Conservation (phyloP, 352 stramenopile genomes). For the Phytophthora ohioensis region DNA sequence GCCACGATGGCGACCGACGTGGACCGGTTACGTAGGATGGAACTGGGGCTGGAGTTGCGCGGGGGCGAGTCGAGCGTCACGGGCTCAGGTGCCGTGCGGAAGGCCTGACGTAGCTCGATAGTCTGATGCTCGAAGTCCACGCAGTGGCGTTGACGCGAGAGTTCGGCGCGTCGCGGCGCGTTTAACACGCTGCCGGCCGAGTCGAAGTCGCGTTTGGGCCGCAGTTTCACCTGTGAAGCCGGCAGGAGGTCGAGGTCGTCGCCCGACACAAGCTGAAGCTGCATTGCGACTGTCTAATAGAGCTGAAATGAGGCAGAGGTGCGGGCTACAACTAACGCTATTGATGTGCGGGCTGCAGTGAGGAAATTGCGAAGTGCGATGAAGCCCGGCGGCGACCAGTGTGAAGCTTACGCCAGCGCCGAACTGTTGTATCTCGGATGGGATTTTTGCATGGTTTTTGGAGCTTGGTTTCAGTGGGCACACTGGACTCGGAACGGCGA, state of each 20-base stretch:
- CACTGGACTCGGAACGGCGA: constrained; percentile 35
- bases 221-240: constrained; percentile 21
- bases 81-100: constrained; percentile 63
- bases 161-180: constrained; percentile 50
- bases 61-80: constrained; percentile 51
- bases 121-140: constrained; percentile 62
- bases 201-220: constrained; percentile 52
- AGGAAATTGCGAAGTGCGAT: constrained; percentile 43
- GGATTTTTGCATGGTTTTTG: constrained; percentile 48
- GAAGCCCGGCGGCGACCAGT: constrained; percentile 11
- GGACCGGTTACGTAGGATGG: constrained; percentile 29
- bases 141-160: constrained; percentile 56
- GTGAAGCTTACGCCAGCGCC: constrained; percentile 38
- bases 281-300: constrained; percentile 24
- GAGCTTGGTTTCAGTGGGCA: constrained; percentile 43
- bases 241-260: constrained; percentile 26
- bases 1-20: constrained; percentile 9
- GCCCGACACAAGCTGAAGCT: constrained; percentile 42
- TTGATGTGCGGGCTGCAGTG: background rate
- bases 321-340: background rate
- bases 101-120: constrained; percentile 60
- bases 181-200: constrained; percentile 53
- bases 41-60: constrained; percentile 23
- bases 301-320: background rate
- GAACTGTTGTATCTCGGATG: constrained; percentile 45